phyloP scores from a whole-genome alignment of 768 basidiomycete genomes.

The Pleurotus ostreatus region DNA sequence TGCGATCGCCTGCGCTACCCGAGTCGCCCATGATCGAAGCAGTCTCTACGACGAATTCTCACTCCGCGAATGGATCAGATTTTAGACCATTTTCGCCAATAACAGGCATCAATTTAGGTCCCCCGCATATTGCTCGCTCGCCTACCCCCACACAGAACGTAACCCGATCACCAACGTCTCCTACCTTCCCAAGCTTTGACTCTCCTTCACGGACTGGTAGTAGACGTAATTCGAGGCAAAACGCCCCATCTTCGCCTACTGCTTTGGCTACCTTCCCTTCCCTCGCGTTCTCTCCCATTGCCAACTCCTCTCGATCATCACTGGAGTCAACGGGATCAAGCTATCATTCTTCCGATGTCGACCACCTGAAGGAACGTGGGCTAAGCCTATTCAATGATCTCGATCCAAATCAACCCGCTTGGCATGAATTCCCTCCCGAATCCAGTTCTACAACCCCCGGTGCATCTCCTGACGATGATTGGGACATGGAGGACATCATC shows the following conservation, averaged over 20 bases:
- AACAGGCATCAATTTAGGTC: slow-evolving; percentile 46
- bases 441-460: slow-evolving; percentile 44
- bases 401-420: slow-evolving; percentile 47
- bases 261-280: slow-evolving; percentile 48
- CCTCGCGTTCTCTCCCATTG: slow-evolving; percentile 65
- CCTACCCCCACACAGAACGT: slow-evolving; percentile 63
- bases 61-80: slow-evolving; percentile 25
- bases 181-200: slow-evolving; percentile 42
- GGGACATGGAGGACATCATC: slow-evolving; percentile 65
- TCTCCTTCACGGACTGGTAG: slow-evolving; percentile 34
- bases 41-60: slow-evolving; percentile 23
- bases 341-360: slow-evolving; percentile 77
- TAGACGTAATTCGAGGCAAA: slow-evolving; percentile 54
- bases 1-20: slow-evolving; percentile 53
- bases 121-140: slow-evolving; percentile 47
- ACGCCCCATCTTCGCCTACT: slow-evolving; percentile 45
- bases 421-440: slow-evolving; percentile 58
- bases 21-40: slow-evolving; percentile 52
- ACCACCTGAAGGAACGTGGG: slow-evolving; percentile 45
- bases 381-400: slow-evolving; percentile 50
- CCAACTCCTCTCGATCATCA: slow-evolving; percentile 76
- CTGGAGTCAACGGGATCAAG: slow-evolving; percentile 80
- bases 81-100: slow-evolving; percentile 43
- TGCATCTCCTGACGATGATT: slow-evolving; percentile 49
- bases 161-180: slow-evolving; percentile 50